Conservation (phyloP, 2,329 filamentous ascomycete species). For the Pestalotiopsis sp. region DNA sequence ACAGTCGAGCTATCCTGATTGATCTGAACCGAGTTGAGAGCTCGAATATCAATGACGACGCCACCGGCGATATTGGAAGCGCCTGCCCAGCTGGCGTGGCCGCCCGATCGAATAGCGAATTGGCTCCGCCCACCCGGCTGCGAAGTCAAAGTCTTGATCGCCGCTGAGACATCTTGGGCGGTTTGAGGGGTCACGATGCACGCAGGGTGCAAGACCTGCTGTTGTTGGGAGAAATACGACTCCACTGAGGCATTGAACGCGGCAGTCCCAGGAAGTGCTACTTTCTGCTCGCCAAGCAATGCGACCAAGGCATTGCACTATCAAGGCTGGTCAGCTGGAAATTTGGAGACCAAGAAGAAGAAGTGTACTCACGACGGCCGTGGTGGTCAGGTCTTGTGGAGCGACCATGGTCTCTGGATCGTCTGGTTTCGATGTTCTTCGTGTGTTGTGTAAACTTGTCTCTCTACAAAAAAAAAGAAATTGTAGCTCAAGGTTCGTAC, state of each 20-base stretch:
- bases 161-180: neutral
- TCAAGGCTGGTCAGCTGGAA: too few species aligned
- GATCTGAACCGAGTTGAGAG: constrained; percentile 19
- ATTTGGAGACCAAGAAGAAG: too few species aligned
- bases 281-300: too few species aligned
- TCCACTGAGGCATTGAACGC: neutral
- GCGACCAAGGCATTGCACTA: too few species aligned
- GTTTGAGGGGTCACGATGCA: neutral
- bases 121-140: too few species aligned
- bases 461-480: too few species aligned
- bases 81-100: constrained; percentile 41
- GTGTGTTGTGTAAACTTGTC: too few species aligned
- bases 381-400: too few species aligned
- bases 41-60: constrained; percentile 42
- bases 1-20: constrained; percentile 18
- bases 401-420: too few species aligned
- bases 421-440: too few species aligned
- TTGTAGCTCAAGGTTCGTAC: too few species aligned
- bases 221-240: neutral
- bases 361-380: too few species aligned
- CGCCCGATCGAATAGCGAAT: constrained; percentile 46
- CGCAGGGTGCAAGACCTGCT: neutral
- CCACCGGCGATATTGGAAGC: constrained; percentile 42
- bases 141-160: neutral
- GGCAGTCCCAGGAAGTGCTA: neutral